These are phyloP conservation scores for Gnetum montanum DNA, from an alignment of 75 land plant genomes.

Conservation along the genomic window DNA sequence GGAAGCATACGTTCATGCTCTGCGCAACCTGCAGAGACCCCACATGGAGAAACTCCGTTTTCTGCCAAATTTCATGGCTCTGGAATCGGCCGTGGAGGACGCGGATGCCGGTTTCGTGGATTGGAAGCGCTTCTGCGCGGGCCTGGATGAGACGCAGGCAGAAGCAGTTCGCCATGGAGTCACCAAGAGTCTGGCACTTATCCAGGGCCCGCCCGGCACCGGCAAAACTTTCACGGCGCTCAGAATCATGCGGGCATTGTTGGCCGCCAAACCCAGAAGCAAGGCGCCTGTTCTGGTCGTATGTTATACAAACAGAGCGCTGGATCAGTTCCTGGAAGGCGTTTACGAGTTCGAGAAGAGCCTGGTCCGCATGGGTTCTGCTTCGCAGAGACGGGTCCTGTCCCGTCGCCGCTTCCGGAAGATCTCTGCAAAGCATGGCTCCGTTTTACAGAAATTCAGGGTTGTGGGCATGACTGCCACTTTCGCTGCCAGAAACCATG, in stretches of 20 bases:
- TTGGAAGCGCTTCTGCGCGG: no score
- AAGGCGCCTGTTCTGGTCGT: conserved; percentile 17
- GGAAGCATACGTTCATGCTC: no score
- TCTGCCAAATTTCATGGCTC: no score
- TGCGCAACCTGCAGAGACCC: no score
- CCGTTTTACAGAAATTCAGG: conserved; percentile 14
- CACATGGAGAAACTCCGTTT: no score
- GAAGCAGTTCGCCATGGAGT: conserved; percentile 15
- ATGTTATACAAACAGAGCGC: conserved; percentile 24
- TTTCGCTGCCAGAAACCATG: conserved; percentile 18
- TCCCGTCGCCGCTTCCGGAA: no score
- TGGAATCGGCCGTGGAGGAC: no score
- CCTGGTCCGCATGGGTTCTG: conserved; percentile 14
- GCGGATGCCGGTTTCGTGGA: no score
- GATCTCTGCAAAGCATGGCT: no score
- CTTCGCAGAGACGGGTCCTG: no score
- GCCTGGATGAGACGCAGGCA: conserved; percentile 14
- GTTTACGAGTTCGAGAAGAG: conserved; percentile 6
- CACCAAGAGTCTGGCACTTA: conserved; percentile 16
- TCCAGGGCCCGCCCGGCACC: conserved; percentile 29
- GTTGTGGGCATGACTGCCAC: conserved; percentile 30
- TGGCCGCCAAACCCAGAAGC: conserved; percentile 3
- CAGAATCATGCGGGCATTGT: conserved; percentile 1
- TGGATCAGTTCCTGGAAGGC: conserved; percentile 22
- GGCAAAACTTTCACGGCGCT: conserved; percentile 18